These are phyloP conservation scores for Domatiomyces catenatus DNA, from an alignment of 2,329 filamentous ascomycete species.

Conservation along the genomic window DNA sequence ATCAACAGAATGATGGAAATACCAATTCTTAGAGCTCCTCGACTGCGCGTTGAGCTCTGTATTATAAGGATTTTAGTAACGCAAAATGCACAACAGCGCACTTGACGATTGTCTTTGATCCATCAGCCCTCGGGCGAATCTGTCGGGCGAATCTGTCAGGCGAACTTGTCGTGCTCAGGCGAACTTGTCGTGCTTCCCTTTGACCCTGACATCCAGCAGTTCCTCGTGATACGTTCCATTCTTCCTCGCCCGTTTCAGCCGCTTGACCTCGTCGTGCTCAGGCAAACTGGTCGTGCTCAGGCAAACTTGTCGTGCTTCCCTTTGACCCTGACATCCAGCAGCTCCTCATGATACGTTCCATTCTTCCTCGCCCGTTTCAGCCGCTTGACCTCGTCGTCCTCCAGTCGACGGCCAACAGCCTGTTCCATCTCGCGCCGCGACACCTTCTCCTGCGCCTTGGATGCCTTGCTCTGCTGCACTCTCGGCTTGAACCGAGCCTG, in stretches of 20 bases:
- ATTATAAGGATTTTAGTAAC: neutral
- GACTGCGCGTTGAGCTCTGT: neutral
- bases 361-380: constrained; percentile 72
- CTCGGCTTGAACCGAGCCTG: constrained; percentile 86
- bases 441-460: constrained; percentile 71
- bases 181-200: constrained; percentile 85
- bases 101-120: constrained; percentile 1
- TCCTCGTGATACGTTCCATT: constrained; percentile 85
- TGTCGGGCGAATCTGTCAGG: too few species aligned
- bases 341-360: constrained; percentile 75
- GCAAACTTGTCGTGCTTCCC: constrained; percentile 78
- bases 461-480: constrained; percentile 63
- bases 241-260: constrained; percentile 63
- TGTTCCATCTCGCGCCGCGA: constrained; percentile 72
- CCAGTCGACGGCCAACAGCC: constrained; percentile 56
- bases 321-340: constrained; percentile 79
- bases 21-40: neutral
- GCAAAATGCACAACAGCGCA: too few species aligned
- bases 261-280: constrained; percentile 76
- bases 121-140: too few species aligned
- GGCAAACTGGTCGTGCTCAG: too few species aligned
- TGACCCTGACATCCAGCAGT: constrained; percentile 72
- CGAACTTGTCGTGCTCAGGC: too few species aligned
- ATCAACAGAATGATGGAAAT: neutral
- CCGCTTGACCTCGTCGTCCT: constrained; percentile 72